A percentile compares a stretch with the other conserved stretches of the same genome.
These are phyloP conservation scores for Nicotiana benthamiana DNA, from an alignment of 257 asterid genomes.

Conservation along the genomic window DNA sequence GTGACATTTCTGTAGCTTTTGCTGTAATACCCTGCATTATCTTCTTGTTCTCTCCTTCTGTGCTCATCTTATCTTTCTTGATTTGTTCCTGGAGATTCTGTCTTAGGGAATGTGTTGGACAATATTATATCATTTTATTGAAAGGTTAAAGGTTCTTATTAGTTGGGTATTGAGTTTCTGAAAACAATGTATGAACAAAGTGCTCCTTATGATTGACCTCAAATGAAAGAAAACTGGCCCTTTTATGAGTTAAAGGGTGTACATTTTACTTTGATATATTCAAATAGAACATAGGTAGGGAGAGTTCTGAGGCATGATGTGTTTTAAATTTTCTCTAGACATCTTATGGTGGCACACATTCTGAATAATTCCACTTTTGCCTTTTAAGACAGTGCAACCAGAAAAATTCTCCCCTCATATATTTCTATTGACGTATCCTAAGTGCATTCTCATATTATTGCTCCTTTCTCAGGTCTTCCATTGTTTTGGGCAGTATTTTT, in stretches of 20 bases:
- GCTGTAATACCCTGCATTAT: neutral
- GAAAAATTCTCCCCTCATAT: neutral
- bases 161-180: neutral
- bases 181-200: neutral
- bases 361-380: neutral
- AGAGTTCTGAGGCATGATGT: neutral
- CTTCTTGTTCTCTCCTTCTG: neutral
- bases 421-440: neutral
- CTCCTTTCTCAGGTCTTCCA: slow-evolving; percentile 50
- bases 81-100: neutral
- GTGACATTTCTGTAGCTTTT: neutral
- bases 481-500: slow-evolving; percentile 72
- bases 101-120: neutral
- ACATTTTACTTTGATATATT: neutral
- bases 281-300: neutral
- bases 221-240: neutral
- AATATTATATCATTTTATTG: neutral
- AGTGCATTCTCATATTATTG: neutral
- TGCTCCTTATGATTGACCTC: neutral
- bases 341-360: neutral
- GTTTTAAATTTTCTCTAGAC: neutral
- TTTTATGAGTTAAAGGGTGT: neutral
- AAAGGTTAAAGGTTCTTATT: neutral
- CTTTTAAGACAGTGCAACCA: neutral
- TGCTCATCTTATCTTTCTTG: neutral